A percentile compares a stretch with the other conserved stretches of the same genome.
These are phyloP conservation scores for Calocybe indica DNA, from an alignment of 768 basidiomycete species.

Conservation along the genomic window DNA sequence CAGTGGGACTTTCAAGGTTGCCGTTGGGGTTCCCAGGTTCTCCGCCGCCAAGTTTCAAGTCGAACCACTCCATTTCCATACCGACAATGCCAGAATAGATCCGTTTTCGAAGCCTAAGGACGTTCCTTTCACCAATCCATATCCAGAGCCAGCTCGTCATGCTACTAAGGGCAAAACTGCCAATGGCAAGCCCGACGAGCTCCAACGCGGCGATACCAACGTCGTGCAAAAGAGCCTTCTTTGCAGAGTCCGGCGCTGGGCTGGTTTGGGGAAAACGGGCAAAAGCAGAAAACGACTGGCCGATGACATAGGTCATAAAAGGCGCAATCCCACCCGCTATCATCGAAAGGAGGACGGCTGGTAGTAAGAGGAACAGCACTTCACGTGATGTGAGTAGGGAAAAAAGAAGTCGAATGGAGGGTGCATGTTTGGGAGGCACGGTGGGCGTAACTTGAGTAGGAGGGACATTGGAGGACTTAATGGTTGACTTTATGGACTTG, in stretches of 20 bases:
- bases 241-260: constrained; percentile 29
- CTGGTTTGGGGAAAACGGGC: constrained; percentile 42
- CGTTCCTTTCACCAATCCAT: constrained; percentile 78
- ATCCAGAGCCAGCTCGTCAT: constrained; percentile 81
- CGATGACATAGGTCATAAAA: constrained; percentile 82
- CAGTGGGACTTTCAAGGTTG: constrained; percentile 13
- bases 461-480: neutral
- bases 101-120: constrained; percentile 54
- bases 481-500: constrained; percentile 3
- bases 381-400: constrained; percentile 57
- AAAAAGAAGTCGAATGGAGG: constrained; percentile 44
- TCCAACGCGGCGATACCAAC: constrained; percentile 60
- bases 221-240: constrained; percentile 45
- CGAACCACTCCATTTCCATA: constrained; percentile 90
- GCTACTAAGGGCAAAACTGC: constrained; percentile 66
- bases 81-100: constrained; percentile 64
- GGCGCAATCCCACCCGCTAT: constrained; percentile 70
- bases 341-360: constrained; percentile 60
- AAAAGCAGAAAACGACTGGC: constrained; percentile 71
- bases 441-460: neutral
- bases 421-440: constrained; percentile 8
- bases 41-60: constrained; percentile 56
- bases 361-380: constrained; percentile 50
- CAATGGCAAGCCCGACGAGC: constrained; percentile 60
- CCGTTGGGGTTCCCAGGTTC: too few species aligned